A percentile compares a stretch with the other conserved stretches of the same genome.
Evolutionary conservation across 306 rosid species (phyloP).

Genomic region (Cyclanthera cordifolia): DNA sequence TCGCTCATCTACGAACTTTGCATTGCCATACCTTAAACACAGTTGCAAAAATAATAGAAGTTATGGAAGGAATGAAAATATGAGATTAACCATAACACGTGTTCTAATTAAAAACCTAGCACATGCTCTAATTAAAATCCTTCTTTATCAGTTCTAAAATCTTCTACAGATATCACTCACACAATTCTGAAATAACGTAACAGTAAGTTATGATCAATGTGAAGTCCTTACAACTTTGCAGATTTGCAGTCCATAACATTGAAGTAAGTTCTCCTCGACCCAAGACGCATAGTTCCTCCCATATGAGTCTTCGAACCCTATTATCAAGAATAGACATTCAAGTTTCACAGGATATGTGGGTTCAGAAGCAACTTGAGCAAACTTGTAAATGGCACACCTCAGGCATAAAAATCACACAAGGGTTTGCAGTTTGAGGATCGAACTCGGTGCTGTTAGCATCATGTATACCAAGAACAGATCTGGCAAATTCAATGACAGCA

Average conservation of each 20-base stretch:
- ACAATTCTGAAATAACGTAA: not conserved
- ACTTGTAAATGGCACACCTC: conserved; percentile 40
- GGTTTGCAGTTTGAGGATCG: conserved; percentile 46
- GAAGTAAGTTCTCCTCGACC: conserved; percentile 8
- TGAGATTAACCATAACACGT: conserved; percentile 6
- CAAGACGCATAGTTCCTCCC: conserved; percentile 15
- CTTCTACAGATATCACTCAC: not conserved
- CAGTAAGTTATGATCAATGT: not conserved
- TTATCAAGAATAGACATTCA: not conserved
- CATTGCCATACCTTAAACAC: conserved; percentile 30
- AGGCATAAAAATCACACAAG: conserved; percentile 88
- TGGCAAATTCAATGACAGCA: conserved; percentile 12
- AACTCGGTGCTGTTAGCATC: conserved; percentile 34
- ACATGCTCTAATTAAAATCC: not conserved
- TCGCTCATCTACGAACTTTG: conserved; percentile 30
- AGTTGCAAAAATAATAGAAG: not conserved
- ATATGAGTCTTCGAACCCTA: conserved; percentile 13
- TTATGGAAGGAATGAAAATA: conserved; percentile 3
- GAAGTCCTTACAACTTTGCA: conserved; percentile 11
- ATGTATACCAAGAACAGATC: conserved; percentile 7
- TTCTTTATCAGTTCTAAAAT: not conserved
- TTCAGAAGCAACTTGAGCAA: not conserved
- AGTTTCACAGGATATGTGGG: conserved; percentile 12
- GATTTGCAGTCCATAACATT: conserved; percentile 7
- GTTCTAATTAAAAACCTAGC: not conserved